phyloP scores from a whole-genome alignment of 2,329 filamentous ascomycete species.

The Colletotrichum nymphaeae region DNA sequence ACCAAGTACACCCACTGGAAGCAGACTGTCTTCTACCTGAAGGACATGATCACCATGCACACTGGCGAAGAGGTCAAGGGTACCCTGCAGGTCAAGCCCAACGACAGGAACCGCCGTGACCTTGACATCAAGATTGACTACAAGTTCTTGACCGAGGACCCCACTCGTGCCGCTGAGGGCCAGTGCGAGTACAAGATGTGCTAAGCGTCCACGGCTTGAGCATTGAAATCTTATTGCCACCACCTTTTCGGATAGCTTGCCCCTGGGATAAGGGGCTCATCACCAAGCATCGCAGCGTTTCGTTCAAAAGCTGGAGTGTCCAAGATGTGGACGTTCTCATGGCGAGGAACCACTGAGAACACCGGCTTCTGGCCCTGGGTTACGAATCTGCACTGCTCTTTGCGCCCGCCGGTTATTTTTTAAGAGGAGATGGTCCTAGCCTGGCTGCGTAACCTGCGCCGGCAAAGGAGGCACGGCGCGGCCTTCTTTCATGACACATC shows the following conservation, averaged over 20 bases:
- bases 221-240: neutral
- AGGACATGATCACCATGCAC: conserved; percentile 92
- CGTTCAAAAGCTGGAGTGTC: neutral
- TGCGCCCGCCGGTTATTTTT: conserved; percentile 17
- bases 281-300: neutral
- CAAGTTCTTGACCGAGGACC: conserved; percentile 80
- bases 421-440: conserved; percentile 15
- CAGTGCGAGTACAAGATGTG: conserved; percentile 84
- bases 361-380: conserved; percentile 5
- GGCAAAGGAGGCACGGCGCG: conserved; percentile 35
- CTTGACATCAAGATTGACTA: conserved; percentile 92
- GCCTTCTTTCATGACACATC: conserved; percentile 23
- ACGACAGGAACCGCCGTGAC: conserved; percentile 93
- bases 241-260: neutral
- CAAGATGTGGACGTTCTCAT: neutral
- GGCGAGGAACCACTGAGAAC: neutral
- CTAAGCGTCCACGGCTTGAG: conserved; percentile 47
- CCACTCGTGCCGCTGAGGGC: conserved; percentile 75
- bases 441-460: conserved; percentile 39
- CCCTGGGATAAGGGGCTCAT: neutral
- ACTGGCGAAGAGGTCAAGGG: conserved; percentile 84
- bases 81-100: conserved; percentile 84
- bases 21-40: conserved; percentile 98
- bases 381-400: neutral
- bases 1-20: conserved; percentile 99